A percentile compares a stretch with the other conserved stretches of the same genome.
Evolutionary conservation across 2,329 filamentous ascomycete species (phyloP).

Genomic region (Pseudodiploospora longispora): DNA sequence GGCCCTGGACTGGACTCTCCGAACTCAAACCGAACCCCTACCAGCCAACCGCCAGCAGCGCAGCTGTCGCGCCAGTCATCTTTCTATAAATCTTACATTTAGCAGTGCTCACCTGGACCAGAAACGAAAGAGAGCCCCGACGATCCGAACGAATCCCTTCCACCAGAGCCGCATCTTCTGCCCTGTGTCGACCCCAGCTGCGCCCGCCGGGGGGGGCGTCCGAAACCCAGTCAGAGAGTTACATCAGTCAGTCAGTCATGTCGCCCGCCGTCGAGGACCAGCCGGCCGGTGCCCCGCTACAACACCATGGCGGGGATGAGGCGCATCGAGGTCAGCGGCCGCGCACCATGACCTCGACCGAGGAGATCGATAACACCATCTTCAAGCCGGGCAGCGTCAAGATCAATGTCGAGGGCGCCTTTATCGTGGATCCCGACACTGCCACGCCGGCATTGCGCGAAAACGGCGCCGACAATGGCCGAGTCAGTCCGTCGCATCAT

Average conservation of each 20-base stretch:
- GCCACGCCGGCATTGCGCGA: constrained; percentile 37
- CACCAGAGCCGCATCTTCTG: too few species aligned
- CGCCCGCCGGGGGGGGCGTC: too few species aligned
- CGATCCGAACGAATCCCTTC: too few species aligned
- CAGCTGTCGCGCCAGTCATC: too few species aligned
- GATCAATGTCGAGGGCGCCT: constrained; percentile 95
- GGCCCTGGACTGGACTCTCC: too few species aligned
- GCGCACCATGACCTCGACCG: constrained; percentile 37
- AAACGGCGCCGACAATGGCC: constrained; percentile 29
- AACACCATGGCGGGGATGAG: not conserved
- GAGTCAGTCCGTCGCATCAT: constrained; percentile 41
- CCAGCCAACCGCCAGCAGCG: too few species aligned
- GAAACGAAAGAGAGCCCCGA: too few species aligned
- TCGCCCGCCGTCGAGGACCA: constrained; percentile 7
- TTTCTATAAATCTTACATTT: too few species aligned
- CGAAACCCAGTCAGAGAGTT: too few species aligned
- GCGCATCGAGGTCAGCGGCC: constrained; percentile 8
- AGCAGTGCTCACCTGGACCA: too few species aligned
- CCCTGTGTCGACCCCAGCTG: too few species aligned
- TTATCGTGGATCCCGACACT: constrained; percentile 82
- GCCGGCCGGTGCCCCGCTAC: constrained; percentile 1
- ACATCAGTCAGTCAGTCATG: constrained; percentile 3
- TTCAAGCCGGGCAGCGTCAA: constrained; percentile 64
- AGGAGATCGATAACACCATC: constrained; percentile 54
- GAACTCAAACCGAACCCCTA: too few species aligned